phyloP scores from a whole-genome alignment of 805 yeast species.

The Blastobotrys chiropterorum region DNA sequence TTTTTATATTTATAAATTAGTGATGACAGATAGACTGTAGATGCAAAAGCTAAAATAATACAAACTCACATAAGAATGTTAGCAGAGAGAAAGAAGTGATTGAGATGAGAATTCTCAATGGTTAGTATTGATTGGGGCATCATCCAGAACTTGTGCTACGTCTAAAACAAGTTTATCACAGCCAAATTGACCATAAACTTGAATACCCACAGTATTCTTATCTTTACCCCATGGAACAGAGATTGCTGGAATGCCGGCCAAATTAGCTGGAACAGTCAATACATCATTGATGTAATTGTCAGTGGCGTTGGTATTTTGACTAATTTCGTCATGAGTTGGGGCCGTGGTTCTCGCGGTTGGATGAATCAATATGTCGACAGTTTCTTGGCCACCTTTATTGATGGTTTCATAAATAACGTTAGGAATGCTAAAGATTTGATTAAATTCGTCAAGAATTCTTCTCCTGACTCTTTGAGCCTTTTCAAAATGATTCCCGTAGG shows the following conservation, averaged over 20 bases:
- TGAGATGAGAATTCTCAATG: background rate
- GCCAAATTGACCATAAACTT: slow-evolving; percentile 81
- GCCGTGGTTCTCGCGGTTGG: slow-evolving; percentile 65
- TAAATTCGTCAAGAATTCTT: slow-evolving; percentile 57
- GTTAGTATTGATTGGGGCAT: background rate
- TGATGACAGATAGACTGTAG: background rate
- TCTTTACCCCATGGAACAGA: slow-evolving; percentile 54
- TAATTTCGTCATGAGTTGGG: slow-evolving; percentile 45
- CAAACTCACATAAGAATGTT: background rate
- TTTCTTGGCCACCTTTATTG: slow-evolving; percentile 15
- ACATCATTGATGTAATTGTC: slow-evolving; percentile 74
- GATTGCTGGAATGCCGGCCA: slow-evolving; percentile 87
- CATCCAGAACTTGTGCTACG: slow-evolving; percentile 24
- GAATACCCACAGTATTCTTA: slow-evolving; percentile 55
- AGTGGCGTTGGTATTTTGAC: slow-evolving; percentile 37
- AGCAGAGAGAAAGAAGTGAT: background rate
- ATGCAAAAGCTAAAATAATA: background rate
- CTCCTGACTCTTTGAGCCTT: slow-evolving; percentile 68
- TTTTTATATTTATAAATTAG: background rate
- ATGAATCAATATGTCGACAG: slow-evolving; percentile 61
- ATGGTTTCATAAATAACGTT: slow-evolving; percentile 36
- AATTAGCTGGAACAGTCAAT: slow-evolving; percentile 81
- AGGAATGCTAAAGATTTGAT: slow-evolving; percentile 48
- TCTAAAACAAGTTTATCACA: slow-evolving; percentile 61
- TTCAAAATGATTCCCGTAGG: slow-evolving; percentile 63